Evolutionary conservation across 1,284 basidiomycete species (phyloP), one percentile per base, ranked within the genome.

Genomic region (Apiotrichum siamense): DNA sequence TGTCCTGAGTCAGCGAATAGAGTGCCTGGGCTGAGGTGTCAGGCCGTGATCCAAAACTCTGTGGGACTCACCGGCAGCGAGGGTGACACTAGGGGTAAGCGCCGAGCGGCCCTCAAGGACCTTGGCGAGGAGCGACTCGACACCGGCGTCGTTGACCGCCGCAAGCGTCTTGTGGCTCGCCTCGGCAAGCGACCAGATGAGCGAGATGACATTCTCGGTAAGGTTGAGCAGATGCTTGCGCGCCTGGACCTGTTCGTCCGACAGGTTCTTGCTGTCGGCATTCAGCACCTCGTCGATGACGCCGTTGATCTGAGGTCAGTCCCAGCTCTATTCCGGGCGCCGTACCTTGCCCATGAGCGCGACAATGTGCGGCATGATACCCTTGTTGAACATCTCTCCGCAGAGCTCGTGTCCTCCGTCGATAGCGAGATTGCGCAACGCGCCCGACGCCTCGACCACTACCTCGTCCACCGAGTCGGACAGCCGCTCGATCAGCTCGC

Each of bases 371-470:
- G 83, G 78, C 49, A 94, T 77, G 47, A 96, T 83, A 59, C 87
- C 87, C 77, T 96, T 96, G 75, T 97, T 96, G 75, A 86, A 93
- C 88, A 97, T 94, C 73, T 96, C 89, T 4, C 86, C 87, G 63
- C 90, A 92, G 37, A 94, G 87, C 64, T 94, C 89, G 64, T 87
- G 87, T 37, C 91, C 91, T 21, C 88, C 91, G 66, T 96, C 91
- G 64, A 97, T 86, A 62, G 89, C 92, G 23, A 96, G 75, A 75
- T 96, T 97, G 59, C 88, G 80, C 49, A 93, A 73, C 38, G 88
- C 83, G 25, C 91, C 92, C 56, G 82, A 80, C 37, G 91, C 87
- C 70, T 93, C 89, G 10, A 88, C 80, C 10, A 88, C 79, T 5
- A 92, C 88, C 64, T 93, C 88, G 59, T 92, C 87, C 53, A 88